A percentile compares a stretch with the other conserved stretches of the same genome.
These are phyloP conservation scores for Bocquillonia castaneifolia DNA, from an alignment of 441 rosid genomes.

Conservation along the genomic window DNA sequence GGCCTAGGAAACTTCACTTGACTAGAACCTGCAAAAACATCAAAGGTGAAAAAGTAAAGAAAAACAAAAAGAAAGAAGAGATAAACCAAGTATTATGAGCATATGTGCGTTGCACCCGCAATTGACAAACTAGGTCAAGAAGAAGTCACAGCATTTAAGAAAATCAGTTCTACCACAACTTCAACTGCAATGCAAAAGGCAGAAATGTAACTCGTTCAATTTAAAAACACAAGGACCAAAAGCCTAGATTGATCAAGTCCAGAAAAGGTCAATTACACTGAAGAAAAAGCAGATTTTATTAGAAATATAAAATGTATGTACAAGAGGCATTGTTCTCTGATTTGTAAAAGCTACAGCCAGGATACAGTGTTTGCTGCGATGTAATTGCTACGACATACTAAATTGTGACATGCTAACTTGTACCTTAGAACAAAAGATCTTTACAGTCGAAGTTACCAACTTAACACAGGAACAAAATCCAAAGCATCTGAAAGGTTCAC, in stretches of 20 bases:
- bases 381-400: constrained; percentile 48
- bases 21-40: background rate
- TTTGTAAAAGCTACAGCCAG: constrained; percentile 47
- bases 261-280: constrained; percentile 21
- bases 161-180: constrained; percentile 12
- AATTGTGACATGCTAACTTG: constrained; percentile 44
- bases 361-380: constrained; percentile 53
- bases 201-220: background rate
- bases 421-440: constrained; percentile 42
- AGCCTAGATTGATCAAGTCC: background rate
- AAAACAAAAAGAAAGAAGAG: background rate
- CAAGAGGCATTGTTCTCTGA: constrained; percentile 61
- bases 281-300: constrained; percentile 55
- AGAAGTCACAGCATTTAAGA: constrained; percentile 11
- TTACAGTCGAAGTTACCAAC: constrained; percentile 60
- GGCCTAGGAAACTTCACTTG: background rate
- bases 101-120: background rate
- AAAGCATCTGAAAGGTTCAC: constrained; percentile 44
- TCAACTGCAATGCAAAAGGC: background rate
- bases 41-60: constrained; percentile 2
- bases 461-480: constrained; percentile 54
- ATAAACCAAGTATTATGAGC: background rate
- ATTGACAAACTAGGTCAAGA: background rate
- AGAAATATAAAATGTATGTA: constrained; percentile 70
- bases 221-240: background rate